These are phyloP conservation scores for Apiospora saccharicola DNA, from an alignment of 2,329 filamentous ascomycete species.

Conservation along the genomic window DNA sequence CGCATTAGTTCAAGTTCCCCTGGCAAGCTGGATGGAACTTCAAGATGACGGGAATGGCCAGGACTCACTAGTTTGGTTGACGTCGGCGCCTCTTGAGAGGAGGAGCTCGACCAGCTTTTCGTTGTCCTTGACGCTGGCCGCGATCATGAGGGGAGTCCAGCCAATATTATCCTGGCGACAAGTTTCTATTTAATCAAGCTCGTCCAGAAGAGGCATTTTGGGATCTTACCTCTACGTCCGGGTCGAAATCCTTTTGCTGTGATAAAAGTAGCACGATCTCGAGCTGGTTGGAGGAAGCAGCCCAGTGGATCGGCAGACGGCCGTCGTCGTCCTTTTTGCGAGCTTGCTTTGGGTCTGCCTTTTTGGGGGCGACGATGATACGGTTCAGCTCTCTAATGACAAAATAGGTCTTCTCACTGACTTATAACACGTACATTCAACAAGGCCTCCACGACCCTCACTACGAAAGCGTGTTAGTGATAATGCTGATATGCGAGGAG, in stretches of 20 bases:
- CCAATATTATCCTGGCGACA: constrained; percentile 71
- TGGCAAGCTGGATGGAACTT: background rate
- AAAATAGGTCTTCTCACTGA: background rate
- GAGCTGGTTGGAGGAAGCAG: constrained; percentile 80
- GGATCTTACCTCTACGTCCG: constrained; percentile 77
- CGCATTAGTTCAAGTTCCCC: background rate
- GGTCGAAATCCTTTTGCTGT: constrained; percentile 77
- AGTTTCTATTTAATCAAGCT: background rate
- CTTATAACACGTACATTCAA: constrained; percentile 59
- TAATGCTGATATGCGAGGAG: constrained; percentile 18
- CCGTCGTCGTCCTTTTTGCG: constrained; percentile 81
- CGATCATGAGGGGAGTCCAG: constrained; percentile 88
- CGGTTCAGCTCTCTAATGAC: background rate
- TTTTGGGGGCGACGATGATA: background rate
- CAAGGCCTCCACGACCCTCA: constrained; percentile 75
- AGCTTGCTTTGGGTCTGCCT: constrained; percentile 84
- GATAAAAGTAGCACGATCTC: constrained; percentile 78
- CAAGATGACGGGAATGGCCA: background rate
- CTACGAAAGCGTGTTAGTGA: constrained; percentile 50
- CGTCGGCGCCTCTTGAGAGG: constrained; percentile 73
- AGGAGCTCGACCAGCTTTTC: constrained; percentile 74
- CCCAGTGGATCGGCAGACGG: constrained; percentile 93
- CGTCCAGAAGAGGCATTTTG: too few species aligned
- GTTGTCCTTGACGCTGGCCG: constrained; percentile 75
- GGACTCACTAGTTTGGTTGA: constrained; percentile 72